phyloP scores from a whole-genome alignment of 192 early-diverging fungal species.

The Backusella mclennaniae region DNA sequence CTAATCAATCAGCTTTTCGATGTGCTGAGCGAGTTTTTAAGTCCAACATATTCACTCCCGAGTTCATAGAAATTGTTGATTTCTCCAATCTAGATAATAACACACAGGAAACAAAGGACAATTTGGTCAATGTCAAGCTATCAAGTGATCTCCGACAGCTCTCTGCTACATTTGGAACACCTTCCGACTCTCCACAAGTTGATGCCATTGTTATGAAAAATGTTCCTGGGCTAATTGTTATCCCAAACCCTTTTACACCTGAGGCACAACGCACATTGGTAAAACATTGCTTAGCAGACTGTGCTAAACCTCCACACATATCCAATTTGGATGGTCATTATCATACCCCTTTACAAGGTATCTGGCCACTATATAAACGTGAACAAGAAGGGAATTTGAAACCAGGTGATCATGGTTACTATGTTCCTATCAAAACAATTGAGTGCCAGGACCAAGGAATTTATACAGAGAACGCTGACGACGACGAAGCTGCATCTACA shows the following conservation, averaged over 20 bases:
- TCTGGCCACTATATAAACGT: conserved; percentile 57
- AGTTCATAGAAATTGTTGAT: not conserved
- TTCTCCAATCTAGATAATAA: not conserved
- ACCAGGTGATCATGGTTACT: conserved; percentile 16
- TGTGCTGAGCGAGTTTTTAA: not conserved
- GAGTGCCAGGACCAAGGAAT: conserved; percentile 33
- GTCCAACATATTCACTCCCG: not conserved
- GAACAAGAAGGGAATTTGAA: conserved; percentile 26
- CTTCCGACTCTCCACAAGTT: not conserved
- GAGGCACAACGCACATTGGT: conserved; percentile 67
- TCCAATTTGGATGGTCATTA: conserved; percentile 92
- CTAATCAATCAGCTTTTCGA: not conserved
- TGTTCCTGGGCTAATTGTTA: conserved; percentile 67
- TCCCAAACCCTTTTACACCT: conserved; percentile 72
- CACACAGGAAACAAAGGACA: not conserved
- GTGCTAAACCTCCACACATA: conserved; percentile 73
- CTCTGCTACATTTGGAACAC: not conserved
- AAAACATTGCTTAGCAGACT: conserved; percentile 70
- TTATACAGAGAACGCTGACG: conserved; percentile 17
- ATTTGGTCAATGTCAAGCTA: not conserved
- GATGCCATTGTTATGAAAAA: not conserved
- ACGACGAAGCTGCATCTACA: conserved; percentile 12
- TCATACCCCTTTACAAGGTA: conserved; percentile 53
- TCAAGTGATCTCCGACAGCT: not conserved
- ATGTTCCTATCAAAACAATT: conserved; percentile 34